A percentile compares a stretch with the other conserved stretches of the same genome.
phyloP scores from a whole-genome alignment of 129 eudicot genomes.

The sunflower (Helianthus annuus) region DNA sequence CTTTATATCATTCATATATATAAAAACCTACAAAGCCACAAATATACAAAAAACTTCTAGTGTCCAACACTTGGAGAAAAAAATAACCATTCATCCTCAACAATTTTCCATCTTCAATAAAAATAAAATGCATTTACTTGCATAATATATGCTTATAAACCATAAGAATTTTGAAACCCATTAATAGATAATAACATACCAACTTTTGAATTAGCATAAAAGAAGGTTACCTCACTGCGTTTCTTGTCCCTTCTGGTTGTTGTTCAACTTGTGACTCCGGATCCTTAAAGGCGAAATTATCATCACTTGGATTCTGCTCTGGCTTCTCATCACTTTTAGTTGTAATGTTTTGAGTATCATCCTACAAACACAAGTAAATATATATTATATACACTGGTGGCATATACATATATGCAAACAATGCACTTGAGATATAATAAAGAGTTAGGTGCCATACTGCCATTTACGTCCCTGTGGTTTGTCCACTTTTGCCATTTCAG shows the following conservation, averaged over 20 bases:
- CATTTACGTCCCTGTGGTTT: too few relatives aligned
- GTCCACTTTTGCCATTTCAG: too few relatives aligned
- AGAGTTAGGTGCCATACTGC: too few relatives aligned
- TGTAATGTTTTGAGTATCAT: conserved; percentile 27
- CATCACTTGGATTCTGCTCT: conserved; percentile 24
- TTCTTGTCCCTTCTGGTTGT: conserved; percentile 20
- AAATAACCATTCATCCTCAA: too few relatives aligned
- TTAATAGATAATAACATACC: not conserved
- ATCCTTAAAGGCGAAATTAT: conserved; percentile 15
- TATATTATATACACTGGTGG: conserved; percentile 3
- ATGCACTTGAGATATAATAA: not conserved
- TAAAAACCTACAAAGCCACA: too few relatives aligned
- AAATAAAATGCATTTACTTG: too few relatives aligned
- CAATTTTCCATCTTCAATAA: too few relatives aligned
- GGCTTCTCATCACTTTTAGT: conserved; percentile 25
- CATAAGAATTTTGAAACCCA: too few relatives aligned
- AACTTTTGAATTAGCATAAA: conserved; percentile 15
- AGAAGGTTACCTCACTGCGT: conserved; percentile 19
- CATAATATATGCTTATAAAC: not conserved
- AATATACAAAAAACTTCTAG: too few relatives aligned
- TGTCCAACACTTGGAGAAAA: too few relatives aligned
- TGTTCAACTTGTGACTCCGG: conserved; percentile 25
- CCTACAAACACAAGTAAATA: conserved; percentile 31
- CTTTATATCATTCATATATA: not conserved
- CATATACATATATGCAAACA: not conserved